These are phyloP conservation scores for Pogostemon cablin DNA, from an alignment of 257 asterid species.

Conservation along the genomic window DNA sequence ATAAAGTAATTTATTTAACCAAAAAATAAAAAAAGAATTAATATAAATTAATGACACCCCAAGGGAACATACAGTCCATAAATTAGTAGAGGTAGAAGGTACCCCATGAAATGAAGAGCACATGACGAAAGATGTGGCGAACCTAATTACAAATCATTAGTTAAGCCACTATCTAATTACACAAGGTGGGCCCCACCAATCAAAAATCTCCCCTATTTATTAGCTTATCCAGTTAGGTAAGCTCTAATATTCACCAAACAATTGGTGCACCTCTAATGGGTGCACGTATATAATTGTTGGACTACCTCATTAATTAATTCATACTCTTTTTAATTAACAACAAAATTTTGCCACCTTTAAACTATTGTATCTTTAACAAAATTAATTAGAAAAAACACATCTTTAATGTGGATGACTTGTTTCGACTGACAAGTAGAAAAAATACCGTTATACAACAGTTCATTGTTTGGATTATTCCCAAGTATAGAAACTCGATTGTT, in stretches of 20 bases:
- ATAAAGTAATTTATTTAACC: too few relatives aligned
- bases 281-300: conserved; percentile 27
- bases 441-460: too few relatives aligned
- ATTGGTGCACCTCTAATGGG: conserved; percentile 30
- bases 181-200: conserved; percentile 28
- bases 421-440: too few relatives aligned
- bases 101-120: conserved; percentile 24
- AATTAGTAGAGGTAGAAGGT: conserved; percentile 15
- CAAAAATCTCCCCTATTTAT: conserved; percentile 24
- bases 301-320: conserved; percentile 18
- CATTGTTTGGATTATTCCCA: too few relatives aligned
- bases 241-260: conserved; percentile 38
- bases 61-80: conserved; percentile 16
- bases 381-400: too few relatives aligned
- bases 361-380: too few relatives aligned
- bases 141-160: conserved; percentile 36
- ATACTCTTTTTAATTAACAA: too few relatives aligned
- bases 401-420: too few relatives aligned
- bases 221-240: conserved; percentile 34
- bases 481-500: too few relatives aligned
- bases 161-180: conserved; percentile 3
- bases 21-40: neutral
- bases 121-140: conserved; percentile 39
- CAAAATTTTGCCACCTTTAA: conserved; percentile 10
- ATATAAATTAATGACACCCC: conserved; percentile 8